These are phyloP conservation scores for Apiospora kogelbergensis DNA, from an alignment of 2,329 filamentous ascomycete genomes.

Conservation along the genomic window DNA sequence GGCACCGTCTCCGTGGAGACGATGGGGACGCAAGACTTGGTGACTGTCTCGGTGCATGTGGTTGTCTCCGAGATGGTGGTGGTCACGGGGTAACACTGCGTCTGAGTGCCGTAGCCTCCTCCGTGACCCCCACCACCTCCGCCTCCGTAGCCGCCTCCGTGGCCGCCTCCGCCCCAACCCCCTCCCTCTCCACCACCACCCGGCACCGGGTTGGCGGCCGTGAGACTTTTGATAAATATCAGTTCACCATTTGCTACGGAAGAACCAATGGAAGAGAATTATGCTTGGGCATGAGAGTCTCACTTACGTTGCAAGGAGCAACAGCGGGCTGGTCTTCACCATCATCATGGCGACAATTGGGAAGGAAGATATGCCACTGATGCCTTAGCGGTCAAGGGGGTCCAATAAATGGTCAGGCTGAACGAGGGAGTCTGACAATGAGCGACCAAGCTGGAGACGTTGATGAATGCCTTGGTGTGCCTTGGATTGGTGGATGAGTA, in stretches of 20 bases:
- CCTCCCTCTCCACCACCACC: neutral
- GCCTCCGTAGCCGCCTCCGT: neutral
- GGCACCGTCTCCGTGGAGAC: too few species aligned
- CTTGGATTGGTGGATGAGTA: neutral
- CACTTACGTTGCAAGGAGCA: constrained; percentile 5
- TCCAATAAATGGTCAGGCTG: neutral
- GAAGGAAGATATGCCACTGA: neutral
- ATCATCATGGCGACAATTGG: neutral
- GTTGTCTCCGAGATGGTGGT: neutral
- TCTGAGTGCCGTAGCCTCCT: neutral
- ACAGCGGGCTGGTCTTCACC: neutral
- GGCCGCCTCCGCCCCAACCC: neutral
- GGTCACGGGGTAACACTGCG: neutral
- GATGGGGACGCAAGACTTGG: neutral
- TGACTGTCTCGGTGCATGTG: neutral
- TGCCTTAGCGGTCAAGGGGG: neutral
- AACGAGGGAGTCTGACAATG: neutral
- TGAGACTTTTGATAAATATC: neutral
- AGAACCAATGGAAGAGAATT: too few species aligned
- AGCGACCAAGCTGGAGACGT: neutral
- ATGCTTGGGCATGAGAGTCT: too few species aligned
- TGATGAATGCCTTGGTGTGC: neutral
- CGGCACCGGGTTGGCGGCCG: constrained; percentile 2
- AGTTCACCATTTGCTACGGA: neutral
- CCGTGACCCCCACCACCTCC: neutral